Evolutionary conservation across 2,329 filamentous ascomycete genomes (phyloP), one percentile per base, ranked within the genome.

Genomic region (Botryotinia narcissicola): DNA sequence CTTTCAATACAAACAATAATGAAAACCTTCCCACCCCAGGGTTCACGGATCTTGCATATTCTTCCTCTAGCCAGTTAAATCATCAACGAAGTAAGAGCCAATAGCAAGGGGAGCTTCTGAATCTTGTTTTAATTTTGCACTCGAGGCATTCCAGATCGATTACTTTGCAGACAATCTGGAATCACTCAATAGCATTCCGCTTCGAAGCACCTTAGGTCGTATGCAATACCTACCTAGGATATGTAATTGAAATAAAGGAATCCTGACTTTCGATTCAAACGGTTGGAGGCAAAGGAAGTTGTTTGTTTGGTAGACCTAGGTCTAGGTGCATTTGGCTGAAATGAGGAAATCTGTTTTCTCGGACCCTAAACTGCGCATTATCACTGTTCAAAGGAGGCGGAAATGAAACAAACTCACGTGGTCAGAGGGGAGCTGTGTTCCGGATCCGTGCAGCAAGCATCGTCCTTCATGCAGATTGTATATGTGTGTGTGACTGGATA

Each of bases 401-500:
- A 14, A 71, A 40, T 25, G 35, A 14, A 59, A 46, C 62, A 6
- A 64, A 60, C 59, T 72, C 71, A 73, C 71, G 71, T 73, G 71
- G 32, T 57, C 68, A 46, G 54, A 68, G 46, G 54, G 32, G 48
- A 46, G 62, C 32, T 42, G 54, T 72, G 63, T 62, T 73, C 71
- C 71, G 71, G 71, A 18, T 66, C 40, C 42, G 37, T 73, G 63
- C 71, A 69, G 54, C 51, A 46, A 61, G 32, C 32, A 57, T 51
- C 57, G 25, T 40, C 42, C 44, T 59, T 69, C 42, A 44, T 69
- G 71, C 71, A 73, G 44, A 57, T 69, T 60, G 40, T 61, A 32
- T 69, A 46, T 69, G 63, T 60, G 71, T 60, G 71, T 63, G 71
- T 73, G 71, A 73, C 40, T 48, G 25, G 46, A 67, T 59, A 60